Evolutionary conservation across 768 basidiomycete genomes (phyloP).

Genomic region (Saitozyma podzolica): DNA sequence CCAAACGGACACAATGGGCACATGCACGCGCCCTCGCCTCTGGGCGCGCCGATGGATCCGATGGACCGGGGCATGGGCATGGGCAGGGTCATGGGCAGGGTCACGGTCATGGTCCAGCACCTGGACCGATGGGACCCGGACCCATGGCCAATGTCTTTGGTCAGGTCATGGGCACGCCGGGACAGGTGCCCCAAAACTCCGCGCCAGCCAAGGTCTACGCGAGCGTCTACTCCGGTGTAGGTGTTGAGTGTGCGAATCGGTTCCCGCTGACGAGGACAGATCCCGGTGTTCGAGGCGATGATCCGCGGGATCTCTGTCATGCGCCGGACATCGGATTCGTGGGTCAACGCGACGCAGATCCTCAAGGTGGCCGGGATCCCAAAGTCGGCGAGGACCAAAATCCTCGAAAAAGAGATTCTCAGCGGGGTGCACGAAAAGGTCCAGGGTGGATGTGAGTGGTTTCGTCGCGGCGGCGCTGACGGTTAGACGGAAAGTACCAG

Average conservation of each 20-base stretch:
- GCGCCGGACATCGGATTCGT: conserved; percentile 87
- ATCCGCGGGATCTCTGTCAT: conserved; percentile 97
- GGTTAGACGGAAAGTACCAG: conserved; percentile 87
- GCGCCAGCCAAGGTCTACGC: conserved; percentile 45
- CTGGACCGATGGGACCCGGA: conserved; percentile 6
- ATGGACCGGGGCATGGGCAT: background rate
- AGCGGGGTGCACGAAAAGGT: conserved; percentile 94
- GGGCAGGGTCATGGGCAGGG: background rate
- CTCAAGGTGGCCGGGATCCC: conserved; percentile 98
- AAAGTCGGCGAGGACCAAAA: conserved; percentile 94
- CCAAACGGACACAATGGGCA: background rate
- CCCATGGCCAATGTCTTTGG: conserved; percentile 17
- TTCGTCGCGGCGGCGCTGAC: conserved; percentile 2
- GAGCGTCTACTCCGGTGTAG: conserved; percentile 52
- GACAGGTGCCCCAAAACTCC: background rate
- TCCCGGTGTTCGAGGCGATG: conserved; percentile 95
- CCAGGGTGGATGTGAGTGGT: conserved; percentile 73
- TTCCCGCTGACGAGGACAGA: conserved; percentile 20
- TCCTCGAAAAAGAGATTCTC: conserved; percentile 89
- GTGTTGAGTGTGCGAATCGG: conserved; percentile 14
- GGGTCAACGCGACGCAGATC: conserved; percentile 95
- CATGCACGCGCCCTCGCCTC: conserved; percentile 11
- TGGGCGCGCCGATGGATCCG: background rate
- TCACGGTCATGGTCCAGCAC: background rate
- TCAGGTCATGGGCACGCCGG: conserved; percentile 16